Conservation (phyloP, 176 grass and related monocot genomes). For the Hyparrhenia diplandra region DNA sequence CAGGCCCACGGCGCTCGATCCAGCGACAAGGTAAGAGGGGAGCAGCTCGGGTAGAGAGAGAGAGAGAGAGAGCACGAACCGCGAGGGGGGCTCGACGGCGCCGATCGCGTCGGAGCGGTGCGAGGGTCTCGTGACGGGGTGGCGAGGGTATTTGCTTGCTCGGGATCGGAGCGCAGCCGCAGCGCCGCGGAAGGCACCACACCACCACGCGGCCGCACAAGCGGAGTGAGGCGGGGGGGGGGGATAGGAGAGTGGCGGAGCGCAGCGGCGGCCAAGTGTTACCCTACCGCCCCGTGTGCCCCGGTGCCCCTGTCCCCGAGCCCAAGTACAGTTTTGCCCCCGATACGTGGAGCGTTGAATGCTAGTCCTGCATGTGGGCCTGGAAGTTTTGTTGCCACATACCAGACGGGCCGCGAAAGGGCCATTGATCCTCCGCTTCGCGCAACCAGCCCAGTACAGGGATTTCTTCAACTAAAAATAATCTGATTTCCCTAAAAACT, state of each 20-base stretch:
- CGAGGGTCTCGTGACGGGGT: not conserved
- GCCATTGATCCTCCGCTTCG: not conserved
- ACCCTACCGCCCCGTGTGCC: constrained; percentile 22
- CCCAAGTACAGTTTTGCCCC: constrained; percentile 47
- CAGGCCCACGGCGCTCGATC: not conserved
- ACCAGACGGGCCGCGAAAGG: not conserved
- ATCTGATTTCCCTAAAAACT: too few species aligned
- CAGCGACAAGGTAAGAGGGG: not conserved
- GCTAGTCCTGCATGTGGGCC: not conserved
- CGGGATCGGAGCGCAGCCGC: constrained; percentile 3
- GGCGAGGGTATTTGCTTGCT: not conserved
- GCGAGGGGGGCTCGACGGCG: not conserved
- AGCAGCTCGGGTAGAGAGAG: not conserved
- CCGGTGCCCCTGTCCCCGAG: not conserved
- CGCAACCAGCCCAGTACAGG: not conserved
- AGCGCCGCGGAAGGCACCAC: constrained; percentile 15
- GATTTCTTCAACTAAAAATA: too few species aligned
- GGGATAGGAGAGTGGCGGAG: constrained; percentile 13
- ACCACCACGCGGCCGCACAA: constrained; percentile 44
- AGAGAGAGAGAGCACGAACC: constrained; percentile 26
- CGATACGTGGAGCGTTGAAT: not conserved
- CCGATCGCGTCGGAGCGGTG: not conserved
- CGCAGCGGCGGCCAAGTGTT: constrained; percentile 18
- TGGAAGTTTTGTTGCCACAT: too few species aligned
- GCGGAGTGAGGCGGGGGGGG: constrained; percentile 33